Evolutionary conservation across 1,284 basidiomycete genomes (phyloP), one percentile per base, ranked within the genome.

Genomic region (Moesziomyces sp.): DNA sequence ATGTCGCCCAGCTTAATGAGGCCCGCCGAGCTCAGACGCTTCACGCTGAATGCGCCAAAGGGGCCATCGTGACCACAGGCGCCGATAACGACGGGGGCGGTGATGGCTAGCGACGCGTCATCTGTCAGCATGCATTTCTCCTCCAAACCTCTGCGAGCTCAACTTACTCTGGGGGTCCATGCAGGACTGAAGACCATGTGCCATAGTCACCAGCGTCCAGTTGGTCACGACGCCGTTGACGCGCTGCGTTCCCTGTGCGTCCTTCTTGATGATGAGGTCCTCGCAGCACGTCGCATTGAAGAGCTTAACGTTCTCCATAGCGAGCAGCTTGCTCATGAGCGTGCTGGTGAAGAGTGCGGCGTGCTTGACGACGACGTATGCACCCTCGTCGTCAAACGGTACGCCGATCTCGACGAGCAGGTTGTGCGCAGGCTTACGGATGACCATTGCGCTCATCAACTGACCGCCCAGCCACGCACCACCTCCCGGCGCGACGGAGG

Each of bases 141-240:
- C 11, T 11, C 28, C 18, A 43, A 38, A 49, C 18, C 21, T n/a
- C 26, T 16, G 47, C n/a, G 24, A 6, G 11, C n/a, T 3, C 7
- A 26, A 63, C 69, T 93, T 91, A 40, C 91, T 92, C 85, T 91
- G 91, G 34, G 92, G 92, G 84, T 93, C 92, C 92, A 93, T 93
- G 88, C 91, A 93, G 28, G 88, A 90, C 85, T 93, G 77, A 3
- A 74, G 58, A 14, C 77, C 79, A 46, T 93, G 91, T 85, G 92
- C 92, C 62, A 93, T 88, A 16, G 91, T 88, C 58, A 93, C 91
- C 54, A 92, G 88, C 26, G 91, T 92, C 91, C 91, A 93, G 87
- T 93, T 93, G 57, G 91, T 91, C 6, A 93, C 92, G 28, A 93
- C 91, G 42, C 92, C 92, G n/a, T 90, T 88, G 49, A 93, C 89